Conservation (phyloP, 1,284 basidiomycete species). For the Dichomitus squalens region DNA sequence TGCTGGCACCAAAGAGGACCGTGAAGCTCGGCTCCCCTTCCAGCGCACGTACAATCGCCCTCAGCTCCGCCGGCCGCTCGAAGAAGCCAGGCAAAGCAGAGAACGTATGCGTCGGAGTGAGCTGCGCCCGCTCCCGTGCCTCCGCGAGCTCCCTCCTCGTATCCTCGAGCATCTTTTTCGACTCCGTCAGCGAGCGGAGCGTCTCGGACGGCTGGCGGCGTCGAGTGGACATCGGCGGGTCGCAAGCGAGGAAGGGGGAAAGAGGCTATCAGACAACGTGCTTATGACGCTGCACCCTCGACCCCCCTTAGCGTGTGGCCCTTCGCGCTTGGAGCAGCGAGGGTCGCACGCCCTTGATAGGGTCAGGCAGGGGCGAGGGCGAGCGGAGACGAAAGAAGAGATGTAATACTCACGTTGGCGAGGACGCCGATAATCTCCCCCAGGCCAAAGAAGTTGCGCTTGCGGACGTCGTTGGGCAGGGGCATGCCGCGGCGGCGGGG, state of each 20-base stretch:
- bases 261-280: conserved; percentile 14
- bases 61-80: conserved; percentile 64
- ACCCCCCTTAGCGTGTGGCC: neutral
- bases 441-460: conserved; percentile 76
- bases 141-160: conserved; percentile 73
- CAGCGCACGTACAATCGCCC: conserved; percentile 62
- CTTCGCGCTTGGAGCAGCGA: neutral
- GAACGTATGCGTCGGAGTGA: conserved; percentile 77
- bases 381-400: conserved; percentile 2
- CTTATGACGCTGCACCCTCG: neutral
- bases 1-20: conserved; percentile 79
- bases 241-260: conserved; percentile 5
- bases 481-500: conserved; percentile 62
- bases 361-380: neutral
- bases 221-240: neutral
- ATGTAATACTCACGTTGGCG: conserved; percentile 58
- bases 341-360: neutral
- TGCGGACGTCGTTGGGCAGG: conserved; percentile 57
- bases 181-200: conserved; percentile 76
- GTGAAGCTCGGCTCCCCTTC: conserved; percentile 78
- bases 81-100: conserved; percentile 75
- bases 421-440: conserved; percentile 76
- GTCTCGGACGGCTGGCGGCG: conserved; percentile 69
- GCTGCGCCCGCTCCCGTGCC: conserved; percentile 61
- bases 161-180: conserved; percentile 72